Evolutionary conservation across 2,329 filamentous ascomycete genomes (phyloP).

Genomic region (Curvularia sp.): DNA sequence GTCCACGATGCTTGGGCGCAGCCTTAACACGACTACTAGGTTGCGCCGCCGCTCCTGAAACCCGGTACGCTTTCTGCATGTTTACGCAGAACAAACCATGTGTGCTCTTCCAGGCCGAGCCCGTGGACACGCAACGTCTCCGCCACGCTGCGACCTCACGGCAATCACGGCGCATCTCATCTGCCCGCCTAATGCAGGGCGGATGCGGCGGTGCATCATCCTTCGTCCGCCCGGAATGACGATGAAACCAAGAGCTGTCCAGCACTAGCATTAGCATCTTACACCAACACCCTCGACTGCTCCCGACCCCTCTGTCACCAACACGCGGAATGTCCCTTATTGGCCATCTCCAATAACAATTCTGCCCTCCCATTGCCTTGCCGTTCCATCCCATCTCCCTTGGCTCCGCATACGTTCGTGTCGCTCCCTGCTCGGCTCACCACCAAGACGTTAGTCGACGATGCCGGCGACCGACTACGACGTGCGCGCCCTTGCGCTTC

Average conservation of each 20-base stretch:
- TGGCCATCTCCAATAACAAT: slow-evolving; percentile 11
- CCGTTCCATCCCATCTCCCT: neutral
- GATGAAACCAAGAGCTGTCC: slow-evolving; percentile 31
- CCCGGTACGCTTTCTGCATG: neutral
- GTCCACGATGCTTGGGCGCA: neutral
- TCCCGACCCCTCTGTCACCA: slow-evolving; percentile 6
- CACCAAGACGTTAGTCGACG: slow-evolving; percentile 19
- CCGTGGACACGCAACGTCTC: neutral
- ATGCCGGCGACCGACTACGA: slow-evolving; percentile 58
- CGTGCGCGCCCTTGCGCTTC: slow-evolving; percentile 62
- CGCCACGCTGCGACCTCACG: neutral
- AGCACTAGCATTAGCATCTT: slow-evolving; percentile 25
- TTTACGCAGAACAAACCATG: slow-evolving; percentile 9
- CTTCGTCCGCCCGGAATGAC: slow-evolving; percentile 25
- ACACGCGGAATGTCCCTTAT: slow-evolving; percentile 20
- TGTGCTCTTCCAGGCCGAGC: neutral
- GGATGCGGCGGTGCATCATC: slow-evolving; percentile 23
- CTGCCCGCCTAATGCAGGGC: slow-evolving; percentile 18
- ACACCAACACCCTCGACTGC: slow-evolving; percentile 14
- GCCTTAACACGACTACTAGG: too few relatives aligned
- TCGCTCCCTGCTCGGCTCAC: slow-evolving; percentile 18
- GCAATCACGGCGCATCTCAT: slow-evolving; percentile 2
- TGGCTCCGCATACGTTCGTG: slow-evolving; percentile 21
- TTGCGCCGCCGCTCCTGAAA: slow-evolving; percentile 1
- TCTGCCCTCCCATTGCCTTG: neutral